Percentiles rank a stretch among this genome's conserved stretches.
Conservation (phyloP, 2,329 filamentous ascomycete genomes). For the Aspergillus texensis region DNA sequence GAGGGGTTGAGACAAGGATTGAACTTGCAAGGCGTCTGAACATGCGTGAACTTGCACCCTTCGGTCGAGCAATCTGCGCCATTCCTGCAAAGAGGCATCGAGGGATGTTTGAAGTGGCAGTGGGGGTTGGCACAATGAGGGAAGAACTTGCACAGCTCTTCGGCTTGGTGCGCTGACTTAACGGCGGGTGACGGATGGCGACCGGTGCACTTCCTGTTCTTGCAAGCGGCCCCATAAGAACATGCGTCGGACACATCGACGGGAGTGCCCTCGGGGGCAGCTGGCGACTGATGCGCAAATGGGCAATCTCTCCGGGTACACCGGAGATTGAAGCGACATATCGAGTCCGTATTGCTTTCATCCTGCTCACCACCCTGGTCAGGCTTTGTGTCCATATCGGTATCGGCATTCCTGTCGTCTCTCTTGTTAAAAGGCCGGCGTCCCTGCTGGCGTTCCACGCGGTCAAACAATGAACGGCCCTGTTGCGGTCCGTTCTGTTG, state of each 20-base stretch:
- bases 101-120: conserved; percentile 88
- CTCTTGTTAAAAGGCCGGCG: conserved; percentile 60
- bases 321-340: conserved; percentile 86
- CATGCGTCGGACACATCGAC: conserved; percentile 82
- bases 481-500: conserved; percentile 49
- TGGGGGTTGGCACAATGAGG: conserved; percentile 86
- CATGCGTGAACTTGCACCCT: conserved; percentile 88
- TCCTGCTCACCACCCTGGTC: conserved; percentile 49
- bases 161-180: conserved; percentile 74
- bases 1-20: conserved; percentile 87
- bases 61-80: conserved; percentile 81
- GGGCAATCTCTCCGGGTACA: conserved; percentile 90
- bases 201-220: conserved; percentile 90
- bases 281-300: conserved; percentile 92
- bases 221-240: conserved; percentile 86
- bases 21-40: conserved; percentile 83
- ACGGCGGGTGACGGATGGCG: conserved; percentile 90
- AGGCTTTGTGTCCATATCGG: conserved; percentile 45
- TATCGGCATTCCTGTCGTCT: conserved; percentile 28
- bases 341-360: conserved; percentile 61
- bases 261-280: conserved; percentile 73
- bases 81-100: conserved; percentile 85
- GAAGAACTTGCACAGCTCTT: conserved; percentile 87
- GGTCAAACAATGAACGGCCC: conserved; percentile 72
- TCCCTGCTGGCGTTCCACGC: conserved; percentile 57